These are phyloP conservation scores for Collybia sordida DNA, from an alignment of 768 basidiomycete species.

Conservation along the genomic window DNA sequence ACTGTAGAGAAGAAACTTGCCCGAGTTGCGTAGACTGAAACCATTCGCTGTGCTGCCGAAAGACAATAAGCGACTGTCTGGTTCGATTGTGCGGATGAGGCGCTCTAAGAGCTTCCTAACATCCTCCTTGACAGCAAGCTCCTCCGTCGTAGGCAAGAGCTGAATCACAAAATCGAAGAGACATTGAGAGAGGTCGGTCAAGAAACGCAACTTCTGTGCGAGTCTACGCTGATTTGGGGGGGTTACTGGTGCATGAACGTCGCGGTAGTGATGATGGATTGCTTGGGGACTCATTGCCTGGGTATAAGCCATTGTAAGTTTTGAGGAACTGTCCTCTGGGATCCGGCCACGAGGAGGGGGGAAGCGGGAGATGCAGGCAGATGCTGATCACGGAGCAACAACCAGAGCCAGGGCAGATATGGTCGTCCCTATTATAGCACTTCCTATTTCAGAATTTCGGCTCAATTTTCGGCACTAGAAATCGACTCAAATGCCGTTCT, in stretches of 20 bases:
- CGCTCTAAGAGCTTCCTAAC: conserved; percentile 93
- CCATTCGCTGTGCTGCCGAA: conserved; percentile 98
- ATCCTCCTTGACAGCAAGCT: conserved; percentile 93
- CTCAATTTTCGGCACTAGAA: conserved; percentile 7
- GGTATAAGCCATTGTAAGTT: conserved; percentile 36
- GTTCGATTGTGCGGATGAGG: conserved; percentile 93
- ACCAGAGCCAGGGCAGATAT: conserved; percentile 12
- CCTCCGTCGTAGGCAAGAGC: conserved; percentile 85
- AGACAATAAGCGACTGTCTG: conserved; percentile 83
- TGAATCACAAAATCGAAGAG: conserved; percentile 94
- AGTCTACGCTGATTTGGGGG: conserved; percentile 39
- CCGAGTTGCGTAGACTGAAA: conserved; percentile 94
- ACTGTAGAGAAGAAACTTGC: conserved; percentile 35
- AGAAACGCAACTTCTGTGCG: conserved; percentile 61
- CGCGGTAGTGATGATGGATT: conserved; percentile 34
- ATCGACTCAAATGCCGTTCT: too few species aligned
- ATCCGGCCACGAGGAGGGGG: conserved; percentile 17
- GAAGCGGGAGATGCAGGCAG: conserved; percentile 11
- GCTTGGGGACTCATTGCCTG: conserved; percentile 38
- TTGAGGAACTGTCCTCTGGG: conserved; percentile 12
- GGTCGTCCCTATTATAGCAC: conserved; percentile 18
- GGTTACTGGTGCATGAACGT: conserved; percentile 25
- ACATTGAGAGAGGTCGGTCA: conserved; percentile 81
- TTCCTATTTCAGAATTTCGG: conserved; percentile 16
- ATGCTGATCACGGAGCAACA: conserved; percentile 20